Percentiles rank a stretch among this genome's conserved stretches.
phyloP scores from a whole-genome alignment of 371 early-diverging fungal species.

The Parasitella parasitica region DNA sequence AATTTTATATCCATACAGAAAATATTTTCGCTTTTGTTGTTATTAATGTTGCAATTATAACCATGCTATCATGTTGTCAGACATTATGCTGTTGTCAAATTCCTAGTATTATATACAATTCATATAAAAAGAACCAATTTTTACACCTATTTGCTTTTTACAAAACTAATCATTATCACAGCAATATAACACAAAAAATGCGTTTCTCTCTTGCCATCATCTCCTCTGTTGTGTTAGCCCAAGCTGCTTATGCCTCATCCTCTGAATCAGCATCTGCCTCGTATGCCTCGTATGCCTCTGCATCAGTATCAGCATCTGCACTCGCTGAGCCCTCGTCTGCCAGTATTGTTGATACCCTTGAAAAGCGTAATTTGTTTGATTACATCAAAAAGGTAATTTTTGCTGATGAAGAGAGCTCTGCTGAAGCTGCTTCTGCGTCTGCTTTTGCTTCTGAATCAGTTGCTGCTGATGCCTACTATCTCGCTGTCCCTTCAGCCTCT shows the following conservation, averaged over 20 bases:
- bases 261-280: background rate
- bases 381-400: slow-evolving; percentile 1
- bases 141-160: background rate
- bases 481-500: background rate
- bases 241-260: slow-evolving; percentile 15
- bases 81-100: slow-evolving; percentile 4
- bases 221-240: slow-evolving; percentile 17
- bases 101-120: background rate
- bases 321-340: background rate
- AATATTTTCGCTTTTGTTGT: background rate
- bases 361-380: slow-evolving; percentile 14
- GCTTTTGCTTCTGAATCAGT: background rate
- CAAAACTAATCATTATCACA: background rate
- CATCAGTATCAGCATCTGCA: background rate
- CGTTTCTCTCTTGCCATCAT: slow-evolving; percentile 22
- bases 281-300: slow-evolving; percentile 1
- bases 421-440: background rate
- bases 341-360: background rate
- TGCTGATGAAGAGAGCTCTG: background rate
- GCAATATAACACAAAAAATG: slow-evolving; percentile 7
- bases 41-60: slow-evolving; percentile 3
- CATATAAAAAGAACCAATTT: background rate
- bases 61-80: background rate
- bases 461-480: too few species aligned
- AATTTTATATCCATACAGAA: background rate